Evolutionary conservation across 139 green algal genomes (phyloP).

Genomic region (Chlorella sp.): DNA sequence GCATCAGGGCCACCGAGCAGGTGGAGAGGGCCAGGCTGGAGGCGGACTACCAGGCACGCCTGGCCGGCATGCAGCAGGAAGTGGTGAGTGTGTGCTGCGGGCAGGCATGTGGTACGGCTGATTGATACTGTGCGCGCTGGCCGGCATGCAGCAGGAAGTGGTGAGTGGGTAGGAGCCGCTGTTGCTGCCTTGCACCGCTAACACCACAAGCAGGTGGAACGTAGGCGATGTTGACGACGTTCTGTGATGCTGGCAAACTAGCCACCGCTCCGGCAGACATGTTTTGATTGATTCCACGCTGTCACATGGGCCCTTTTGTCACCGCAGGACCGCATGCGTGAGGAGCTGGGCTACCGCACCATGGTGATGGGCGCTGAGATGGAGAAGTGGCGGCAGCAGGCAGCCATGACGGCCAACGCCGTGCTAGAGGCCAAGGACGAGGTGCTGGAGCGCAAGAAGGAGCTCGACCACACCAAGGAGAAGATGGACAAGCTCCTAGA

Average conservation of each 20-base stretch:
- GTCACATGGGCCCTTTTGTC: background rate
- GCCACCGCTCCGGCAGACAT: too few relatives aligned
- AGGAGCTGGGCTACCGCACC: constrained; percentile 21
- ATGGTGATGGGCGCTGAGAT: constrained; percentile 32
- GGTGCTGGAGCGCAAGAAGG: constrained; percentile 60
- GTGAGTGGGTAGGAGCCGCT: too few relatives aligned
- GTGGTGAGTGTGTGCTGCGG: constrained; percentile 30
- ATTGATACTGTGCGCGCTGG: too few relatives aligned
- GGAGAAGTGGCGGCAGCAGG: constrained; percentile 61
- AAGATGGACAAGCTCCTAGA: constrained; percentile 72
- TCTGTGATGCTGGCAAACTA: too few relatives aligned
- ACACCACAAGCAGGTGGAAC: too few relatives aligned
- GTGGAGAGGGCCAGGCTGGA: constrained; percentile 42
- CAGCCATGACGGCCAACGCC: constrained; percentile 43
- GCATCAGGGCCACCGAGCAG: constrained; percentile 41
- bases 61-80: constrained; percentile 34
- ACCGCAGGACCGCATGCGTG: constrained; percentile 11
- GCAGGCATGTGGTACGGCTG: too few relatives aligned
- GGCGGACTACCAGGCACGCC: constrained; percentile 42
- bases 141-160: constrained; percentile 32
- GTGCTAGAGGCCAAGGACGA: constrained; percentile 68
- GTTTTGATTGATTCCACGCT: too few relatives aligned
- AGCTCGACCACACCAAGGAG: constrained; percentile 66
- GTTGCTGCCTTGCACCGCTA: too few relatives aligned
- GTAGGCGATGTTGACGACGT: too few relatives aligned